Percentiles rank a stretch among this genome's conserved stretches.
phyloP scores from a whole-genome alignment of 2,329 filamentous ascomycete species.

The Stagonosporopsis chrysanthemi region DNA sequence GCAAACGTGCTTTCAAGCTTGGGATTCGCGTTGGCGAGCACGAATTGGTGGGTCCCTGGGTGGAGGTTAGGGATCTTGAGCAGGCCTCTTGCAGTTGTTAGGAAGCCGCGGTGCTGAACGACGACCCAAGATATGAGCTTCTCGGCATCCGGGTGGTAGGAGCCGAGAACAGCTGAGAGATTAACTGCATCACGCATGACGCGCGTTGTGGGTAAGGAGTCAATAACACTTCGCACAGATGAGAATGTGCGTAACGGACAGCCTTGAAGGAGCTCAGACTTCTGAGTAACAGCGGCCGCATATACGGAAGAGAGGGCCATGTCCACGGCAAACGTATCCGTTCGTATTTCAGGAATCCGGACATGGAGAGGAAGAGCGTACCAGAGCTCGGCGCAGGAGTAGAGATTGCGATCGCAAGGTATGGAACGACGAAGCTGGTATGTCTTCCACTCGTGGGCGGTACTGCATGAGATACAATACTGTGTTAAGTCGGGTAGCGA shows the following conservation, averaged over 20 bases:
- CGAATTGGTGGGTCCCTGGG: slow-evolving; percentile 41
- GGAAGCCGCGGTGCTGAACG: slow-evolving; percentile 39
- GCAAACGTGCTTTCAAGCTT: slow-evolving; percentile 34
- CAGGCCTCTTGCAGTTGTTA: slow-evolving; percentile 36
- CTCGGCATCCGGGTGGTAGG: slow-evolving; percentile 32
- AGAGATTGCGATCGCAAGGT: slow-evolving; percentile 25
- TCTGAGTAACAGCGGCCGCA: slow-evolving; percentile 29
- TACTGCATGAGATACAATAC: slow-evolving; percentile 38
- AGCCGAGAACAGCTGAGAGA: slow-evolving; percentile 24
- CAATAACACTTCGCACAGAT: slow-evolving; percentile 28
- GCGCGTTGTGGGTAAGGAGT: slow-evolving; percentile 35
- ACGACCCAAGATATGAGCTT: slow-evolving; percentile 42
- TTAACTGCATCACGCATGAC: slow-evolving; percentile 27
- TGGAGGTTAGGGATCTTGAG: slow-evolving; percentile 40
- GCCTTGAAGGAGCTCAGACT: slow-evolving; percentile 35
- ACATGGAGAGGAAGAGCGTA: slow-evolving; percentile 36
- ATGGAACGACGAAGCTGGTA: slow-evolving; percentile 33
- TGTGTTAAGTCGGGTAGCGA: slow-evolving; percentile 7
- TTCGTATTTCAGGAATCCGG: slow-evolving; percentile 41
- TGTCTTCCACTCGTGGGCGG: slow-evolving; percentile 21
- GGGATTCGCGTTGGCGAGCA: slow-evolving; percentile 41
- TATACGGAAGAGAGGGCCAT: slow-evolving; percentile 39
- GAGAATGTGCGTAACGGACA: slow-evolving; percentile 32
- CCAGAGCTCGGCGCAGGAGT: slow-evolving; percentile 34
- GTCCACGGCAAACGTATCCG: slow-evolving; percentile 42